These are phyloP conservation scores for Gonapodya sp. DNA, from an alignment of 192 early-diverging fungal genomes.

Conservation along the genomic window DNA sequence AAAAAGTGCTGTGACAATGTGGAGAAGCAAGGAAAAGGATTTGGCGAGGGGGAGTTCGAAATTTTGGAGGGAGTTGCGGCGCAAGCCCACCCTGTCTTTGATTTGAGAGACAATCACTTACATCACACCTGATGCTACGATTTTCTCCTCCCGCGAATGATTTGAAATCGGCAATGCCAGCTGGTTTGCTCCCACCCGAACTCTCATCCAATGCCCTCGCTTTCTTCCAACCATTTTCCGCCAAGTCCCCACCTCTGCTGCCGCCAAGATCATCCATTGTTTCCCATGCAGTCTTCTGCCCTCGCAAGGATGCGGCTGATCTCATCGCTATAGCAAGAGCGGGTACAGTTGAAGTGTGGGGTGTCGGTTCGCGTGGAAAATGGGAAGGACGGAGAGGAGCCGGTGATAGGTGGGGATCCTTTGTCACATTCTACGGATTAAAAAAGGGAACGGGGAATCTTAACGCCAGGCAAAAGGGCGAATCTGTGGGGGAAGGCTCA, in stretches of 20 bases:
- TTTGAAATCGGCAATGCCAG: neutral
- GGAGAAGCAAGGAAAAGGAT: too few species aligned
- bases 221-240: neutral
- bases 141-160: neutral
- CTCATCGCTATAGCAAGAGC: neutral
- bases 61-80: too few species aligned
- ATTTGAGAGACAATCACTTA: too few species aligned
- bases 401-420: neutral
- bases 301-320: neutral
- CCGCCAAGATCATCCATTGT: neutral
- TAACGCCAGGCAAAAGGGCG: too few species aligned
- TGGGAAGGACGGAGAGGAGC: neutral
- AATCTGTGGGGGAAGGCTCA: too few species aligned
- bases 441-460: too few species aligned
- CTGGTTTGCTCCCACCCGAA: neutral
- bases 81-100: too few species aligned
- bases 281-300: neutral
- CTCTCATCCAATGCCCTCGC: neutral
- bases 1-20: too few species aligned
- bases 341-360: neutral
- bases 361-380: neutral
- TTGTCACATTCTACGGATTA: too few species aligned
- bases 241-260: neutral
- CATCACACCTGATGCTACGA: too few species aligned
- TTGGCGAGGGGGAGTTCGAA: too few species aligned